A percentile compares a stretch with the other conserved stretches of the same genome.
Evolutionary conservation across 2,329 filamentous ascomycete genomes (phyloP).

Genomic region (Coniosporium tulheliwenetii): DNA sequence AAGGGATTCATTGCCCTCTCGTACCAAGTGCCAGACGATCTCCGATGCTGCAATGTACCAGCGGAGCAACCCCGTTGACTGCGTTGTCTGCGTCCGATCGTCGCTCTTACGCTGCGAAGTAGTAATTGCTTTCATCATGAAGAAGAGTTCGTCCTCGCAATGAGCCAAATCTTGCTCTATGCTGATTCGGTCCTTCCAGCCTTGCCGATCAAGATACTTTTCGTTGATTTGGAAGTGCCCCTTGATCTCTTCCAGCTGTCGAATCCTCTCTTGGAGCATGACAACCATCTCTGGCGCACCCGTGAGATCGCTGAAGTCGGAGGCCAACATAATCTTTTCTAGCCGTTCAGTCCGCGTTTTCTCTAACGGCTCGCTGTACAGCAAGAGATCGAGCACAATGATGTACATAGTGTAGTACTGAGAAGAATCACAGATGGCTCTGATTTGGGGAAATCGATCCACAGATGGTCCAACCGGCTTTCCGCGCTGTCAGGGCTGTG

Average conservation of each 20-base stretch:
- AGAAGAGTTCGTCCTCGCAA: slow-evolving; percentile 95
- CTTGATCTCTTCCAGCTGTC: slow-evolving; percentile 92
- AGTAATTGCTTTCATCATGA: slow-evolving; percentile 99
- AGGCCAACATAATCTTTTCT: slow-evolving; percentile 97
- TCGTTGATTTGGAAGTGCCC: slow-evolving; percentile 88
- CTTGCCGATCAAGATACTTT: slow-evolving; percentile 69
- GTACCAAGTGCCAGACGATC: slow-evolving; percentile 93
- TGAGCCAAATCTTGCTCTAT: slow-evolving; percentile 77
- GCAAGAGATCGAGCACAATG: slow-evolving; percentile 85
- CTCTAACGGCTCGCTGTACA: slow-evolving; percentile 92
- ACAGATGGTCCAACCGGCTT: slow-evolving; percentile 84
- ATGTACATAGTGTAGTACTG: slow-evolving; percentile 98
- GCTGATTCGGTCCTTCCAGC: slow-evolving; percentile 80
- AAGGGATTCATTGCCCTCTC: slow-evolving; percentile 71
- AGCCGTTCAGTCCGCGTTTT: slow-evolving; percentile 92
- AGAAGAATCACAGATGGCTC: slow-evolving; percentile 89
- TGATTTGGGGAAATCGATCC: slow-evolving; percentile 92
- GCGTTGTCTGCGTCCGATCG: slow-evolving; percentile 46
- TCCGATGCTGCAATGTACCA: slow-evolving; percentile 93
- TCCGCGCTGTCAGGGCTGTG: slow-evolving; percentile 41
- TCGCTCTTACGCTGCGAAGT: slow-evolving; percentile 79
- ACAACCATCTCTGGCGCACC: slow-evolving; percentile 89
- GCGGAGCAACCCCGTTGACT: slow-evolving; percentile 65
- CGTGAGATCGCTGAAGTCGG: slow-evolving; percentile 91
- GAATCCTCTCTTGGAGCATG: slow-evolving; percentile 78